These are phyloP conservation scores for Globisporangium heterothallicum DNA, from an alignment of 352 stramenopile genomes.

Conservation along the genomic window DNA sequence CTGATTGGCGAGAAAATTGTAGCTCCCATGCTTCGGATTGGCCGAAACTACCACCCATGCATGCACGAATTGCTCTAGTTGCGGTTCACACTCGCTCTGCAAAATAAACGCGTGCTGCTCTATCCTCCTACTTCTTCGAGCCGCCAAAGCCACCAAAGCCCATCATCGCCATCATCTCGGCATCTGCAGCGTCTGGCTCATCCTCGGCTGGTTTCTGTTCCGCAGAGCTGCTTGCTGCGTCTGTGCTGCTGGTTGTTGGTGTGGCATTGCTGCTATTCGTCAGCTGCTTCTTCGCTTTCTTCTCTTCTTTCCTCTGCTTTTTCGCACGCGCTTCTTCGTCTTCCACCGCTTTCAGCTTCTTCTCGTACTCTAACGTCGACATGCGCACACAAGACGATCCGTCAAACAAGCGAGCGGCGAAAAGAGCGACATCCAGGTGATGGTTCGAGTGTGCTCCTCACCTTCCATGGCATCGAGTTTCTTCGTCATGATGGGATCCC, in stretches of 20 bases:
- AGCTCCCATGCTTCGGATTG: neutral
- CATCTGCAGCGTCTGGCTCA: constrained; percentile 27
- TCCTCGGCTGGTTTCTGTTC: neutral
- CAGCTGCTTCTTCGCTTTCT: constrained; percentile 57
- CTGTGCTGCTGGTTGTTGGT: constrained; percentile 6
- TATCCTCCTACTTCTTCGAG: constrained; percentile 55
- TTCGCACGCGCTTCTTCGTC: constrained; percentile 67
- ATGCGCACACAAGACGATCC: neutral
- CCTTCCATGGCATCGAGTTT: constrained; percentile 78
- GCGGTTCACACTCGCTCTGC: no score
- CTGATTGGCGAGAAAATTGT: neutral
- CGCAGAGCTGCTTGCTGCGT: constrained; percentile 12
- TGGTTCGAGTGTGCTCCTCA: no score
- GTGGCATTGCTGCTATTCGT: neutral
- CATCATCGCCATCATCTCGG: constrained; percentile 91
- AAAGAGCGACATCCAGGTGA: no score
- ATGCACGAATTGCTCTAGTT: no score
- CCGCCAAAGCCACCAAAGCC: constrained; percentile 84
- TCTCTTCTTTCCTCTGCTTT: constrained; percentile 67
- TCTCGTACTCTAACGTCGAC: constrained; percentile 69
- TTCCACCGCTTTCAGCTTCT: constrained; percentile 68
- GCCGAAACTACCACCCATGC: no score
- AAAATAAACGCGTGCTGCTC: no score
- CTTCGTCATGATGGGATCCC: constrained; percentile 75
- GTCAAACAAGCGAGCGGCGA: no score